These are phyloP conservation scores for Cyclotella distinguenda DNA, from an alignment of 108 stramenopile genomes.

Conservation along the genomic window DNA sequence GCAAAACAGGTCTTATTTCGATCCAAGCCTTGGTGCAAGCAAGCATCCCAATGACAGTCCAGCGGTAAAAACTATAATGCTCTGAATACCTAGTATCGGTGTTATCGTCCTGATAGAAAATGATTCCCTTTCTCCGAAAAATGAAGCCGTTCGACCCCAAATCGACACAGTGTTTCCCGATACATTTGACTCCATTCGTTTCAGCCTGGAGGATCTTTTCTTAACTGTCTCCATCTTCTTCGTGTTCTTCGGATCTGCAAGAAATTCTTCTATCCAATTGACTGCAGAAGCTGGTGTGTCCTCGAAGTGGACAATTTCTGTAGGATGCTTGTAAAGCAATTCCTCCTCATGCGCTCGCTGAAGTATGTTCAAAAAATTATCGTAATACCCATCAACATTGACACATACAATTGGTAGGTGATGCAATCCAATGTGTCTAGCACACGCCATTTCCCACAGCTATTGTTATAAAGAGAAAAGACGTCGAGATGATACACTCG, in stretches of 20 bases:
- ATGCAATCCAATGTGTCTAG: conserved; percentile 69
- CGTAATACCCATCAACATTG: conserved; percentile 84
- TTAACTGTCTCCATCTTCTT: conserved; percentile 12
- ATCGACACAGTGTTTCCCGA: conserved; percentile 24
- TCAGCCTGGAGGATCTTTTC: conserved; percentile 28
- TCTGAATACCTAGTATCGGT: background rate
- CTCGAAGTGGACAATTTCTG: conserved; percentile 81
- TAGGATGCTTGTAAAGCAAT: conserved; percentile 62
- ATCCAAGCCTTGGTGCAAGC: background rate
- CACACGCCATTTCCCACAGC: conserved; percentile 91
- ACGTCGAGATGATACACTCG: background rate
- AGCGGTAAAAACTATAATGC: background rate
- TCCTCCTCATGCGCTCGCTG: conserved; percentile 66
- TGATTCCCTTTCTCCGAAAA: conserved; percentile 30
- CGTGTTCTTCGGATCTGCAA: conserved; percentile 22
- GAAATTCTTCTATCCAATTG: conserved; percentile 33
- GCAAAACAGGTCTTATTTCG: background rate
- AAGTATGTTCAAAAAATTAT: conserved; percentile 70
- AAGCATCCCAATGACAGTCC: conserved; percentile 2
- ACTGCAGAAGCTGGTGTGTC: conserved; percentile 50
- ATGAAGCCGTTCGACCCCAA: conserved; percentile 38
- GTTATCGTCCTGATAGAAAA: background rate
- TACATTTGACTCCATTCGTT: conserved; percentile 36
- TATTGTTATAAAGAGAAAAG: conserved; percentile 9
- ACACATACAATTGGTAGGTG: conserved; percentile 82